Percentiles rank a stretch among this genome's conserved stretches.
phyloP scores from a whole-genome alignment of 169 alveolate species.

The Toxoplasma gondii region DNA sequence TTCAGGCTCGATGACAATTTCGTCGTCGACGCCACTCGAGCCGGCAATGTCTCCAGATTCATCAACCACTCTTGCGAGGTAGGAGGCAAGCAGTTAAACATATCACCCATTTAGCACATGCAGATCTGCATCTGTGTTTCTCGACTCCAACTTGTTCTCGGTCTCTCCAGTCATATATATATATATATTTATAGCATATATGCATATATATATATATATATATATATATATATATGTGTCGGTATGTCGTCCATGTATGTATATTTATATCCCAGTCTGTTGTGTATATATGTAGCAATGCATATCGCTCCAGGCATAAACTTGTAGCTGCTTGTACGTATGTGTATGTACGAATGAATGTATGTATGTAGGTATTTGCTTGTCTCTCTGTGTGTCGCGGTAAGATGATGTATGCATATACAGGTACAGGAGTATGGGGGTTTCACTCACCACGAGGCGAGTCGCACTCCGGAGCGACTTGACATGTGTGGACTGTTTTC shows the following conservation, averaged over 20 bases:
- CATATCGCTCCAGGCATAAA: not conserved
- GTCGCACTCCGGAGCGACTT: not conserved
- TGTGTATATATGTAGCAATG: slow-evolving; percentile 64
- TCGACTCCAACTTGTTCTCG: slow-evolving; percentile 78
- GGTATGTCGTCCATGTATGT: not conserved
- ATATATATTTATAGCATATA: not conserved
- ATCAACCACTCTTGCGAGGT: slow-evolving; percentile 97
- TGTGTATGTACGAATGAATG: slow-evolving; percentile 1
- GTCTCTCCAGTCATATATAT: slow-evolving; percentile 44
- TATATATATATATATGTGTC: not conserved
- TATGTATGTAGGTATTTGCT: not conserved
- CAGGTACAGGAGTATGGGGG: not conserved
- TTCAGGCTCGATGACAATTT: slow-evolving; percentile 90
- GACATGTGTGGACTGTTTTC: not conserved
- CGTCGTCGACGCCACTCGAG: slow-evolving; percentile 96
- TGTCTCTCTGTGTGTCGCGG: slow-evolving; percentile 6
- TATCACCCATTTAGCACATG: slow-evolving; percentile 5
- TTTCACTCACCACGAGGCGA: not conserved
- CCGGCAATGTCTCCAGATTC: slow-evolving; percentile 96
- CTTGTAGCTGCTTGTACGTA: not conserved
- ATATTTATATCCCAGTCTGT: not conserved
- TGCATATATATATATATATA: not conserved
- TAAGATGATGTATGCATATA: not conserved
- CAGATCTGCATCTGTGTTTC: too few species aligned
- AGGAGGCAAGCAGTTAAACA: slow-evolving; percentile 33